Evolutionary conservation across 1,284 basidiomycete species (phyloP).

Genomic region (Ceratobasidium sp.): DNA sequence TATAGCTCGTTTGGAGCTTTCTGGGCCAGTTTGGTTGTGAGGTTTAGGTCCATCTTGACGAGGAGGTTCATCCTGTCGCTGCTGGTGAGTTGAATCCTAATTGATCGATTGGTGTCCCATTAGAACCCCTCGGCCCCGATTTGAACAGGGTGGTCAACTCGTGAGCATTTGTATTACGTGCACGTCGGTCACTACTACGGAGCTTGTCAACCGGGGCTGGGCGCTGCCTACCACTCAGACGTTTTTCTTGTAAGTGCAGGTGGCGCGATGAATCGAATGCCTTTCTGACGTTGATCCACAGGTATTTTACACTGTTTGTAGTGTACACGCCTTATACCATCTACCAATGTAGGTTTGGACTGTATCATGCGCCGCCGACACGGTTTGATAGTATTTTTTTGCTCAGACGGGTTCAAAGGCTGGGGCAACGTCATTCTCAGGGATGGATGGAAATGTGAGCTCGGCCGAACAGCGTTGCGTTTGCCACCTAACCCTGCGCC

Average conservation of each 20-base stretch:
- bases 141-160: slow-evolving; percentile 71
- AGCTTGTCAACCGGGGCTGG: slow-evolving; percentile 76
- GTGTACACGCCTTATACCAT: slow-evolving; percentile 88
- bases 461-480: neutral
- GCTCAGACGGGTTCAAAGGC: slow-evolving; percentile 78
- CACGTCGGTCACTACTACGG: slow-evolving; percentile 84
- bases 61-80: slow-evolving; percentile 72
- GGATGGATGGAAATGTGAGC: slow-evolving; percentile 85
- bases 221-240: slow-evolving; percentile 81
- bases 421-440: slow-evolving; percentile 75
- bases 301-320: slow-evolving; percentile 79
- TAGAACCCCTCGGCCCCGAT: neutral
- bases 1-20: slow-evolving; percentile 69
- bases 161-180: slow-evolving; percentile 86
- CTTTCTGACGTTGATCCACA: slow-evolving; percentile 51
- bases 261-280: neutral
- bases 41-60: slow-evolving; percentile 80
- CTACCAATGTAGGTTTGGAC: slow-evolving; percentile 68
- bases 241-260: slow-evolving; percentile 73
- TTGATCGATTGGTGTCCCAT: neutral
- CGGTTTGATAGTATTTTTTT: slow-evolving; percentile 15
- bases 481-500: neutral
- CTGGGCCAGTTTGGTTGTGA: slow-evolving; percentile 61
- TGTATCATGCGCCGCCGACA: neutral
- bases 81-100: slow-evolving; percentile 52